phyloP scores from a whole-genome alignment of 345 rosid genomes.

The Eucalyptus shirleyi region DNA sequence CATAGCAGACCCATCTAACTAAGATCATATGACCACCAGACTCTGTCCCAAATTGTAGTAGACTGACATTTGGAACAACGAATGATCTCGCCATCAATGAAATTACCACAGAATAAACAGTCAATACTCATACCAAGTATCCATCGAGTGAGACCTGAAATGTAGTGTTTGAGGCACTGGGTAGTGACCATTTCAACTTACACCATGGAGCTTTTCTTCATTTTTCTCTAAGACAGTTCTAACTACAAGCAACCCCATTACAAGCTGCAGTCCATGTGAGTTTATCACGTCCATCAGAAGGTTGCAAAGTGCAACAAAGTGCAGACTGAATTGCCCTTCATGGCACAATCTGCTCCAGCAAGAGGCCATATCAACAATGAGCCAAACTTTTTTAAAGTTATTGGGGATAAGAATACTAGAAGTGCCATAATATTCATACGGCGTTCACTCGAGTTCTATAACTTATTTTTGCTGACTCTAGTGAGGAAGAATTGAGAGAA shows the following conservation, averaged over 20 bases:
- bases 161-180: neutral
- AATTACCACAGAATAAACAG: neutral
- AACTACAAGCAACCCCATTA: neutral
- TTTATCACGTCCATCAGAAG: neutral
- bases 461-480: neutral
- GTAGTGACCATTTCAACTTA: neutral
- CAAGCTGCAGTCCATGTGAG: neutral
- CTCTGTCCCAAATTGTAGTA: neutral
- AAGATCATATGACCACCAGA: neutral
- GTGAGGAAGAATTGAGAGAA: neutral
- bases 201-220: neutral
- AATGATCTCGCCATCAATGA: neutral
- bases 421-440: neutral
- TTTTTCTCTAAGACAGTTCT: neutral
- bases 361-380: neutral
- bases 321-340: neutral
- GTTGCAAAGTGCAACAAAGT: neutral
- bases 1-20: neutral
- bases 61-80: neutral
- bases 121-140: neutral
- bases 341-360: neutral
- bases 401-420: neutral
- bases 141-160: neutral
- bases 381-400: neutral
- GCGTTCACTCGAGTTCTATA: neutral